Evolutionary conservation across 108 stramenopile genomes (phyloP).

Genomic region (Conticribra guillardii): DNA sequence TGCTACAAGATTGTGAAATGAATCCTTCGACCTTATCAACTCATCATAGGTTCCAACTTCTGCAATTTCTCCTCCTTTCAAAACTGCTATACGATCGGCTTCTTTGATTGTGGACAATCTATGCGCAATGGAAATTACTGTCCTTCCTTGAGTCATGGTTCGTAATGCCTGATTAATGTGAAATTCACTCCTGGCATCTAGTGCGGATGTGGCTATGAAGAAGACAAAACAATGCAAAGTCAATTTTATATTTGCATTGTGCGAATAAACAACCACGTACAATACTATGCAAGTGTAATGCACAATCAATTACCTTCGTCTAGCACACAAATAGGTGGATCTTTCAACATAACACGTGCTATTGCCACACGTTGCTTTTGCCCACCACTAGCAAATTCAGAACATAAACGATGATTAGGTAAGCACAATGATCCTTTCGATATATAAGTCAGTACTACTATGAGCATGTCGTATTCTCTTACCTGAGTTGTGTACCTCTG

Average conservation of each 20-base stretch:
- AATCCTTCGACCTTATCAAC: slow-evolving; percentile 35
- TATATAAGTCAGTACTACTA: no score
- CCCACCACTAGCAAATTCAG: slow-evolving; percentile 70
- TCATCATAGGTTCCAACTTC: slow-evolving; percentile 83
- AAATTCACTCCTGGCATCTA: slow-evolving; percentile 91
- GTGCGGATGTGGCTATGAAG: slow-evolving; percentile 79
- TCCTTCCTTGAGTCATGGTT: slow-evolving; percentile 67
- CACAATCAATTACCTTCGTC: slow-evolving; percentile 50
- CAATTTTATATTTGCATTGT: no score
- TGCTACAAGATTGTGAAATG: slow-evolving; percentile 38
- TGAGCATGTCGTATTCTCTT: neutral
- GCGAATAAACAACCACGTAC: no score
- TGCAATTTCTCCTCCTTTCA: slow-evolving; percentile 74
- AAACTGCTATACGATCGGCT: slow-evolving; percentile 86
- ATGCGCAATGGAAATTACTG: slow-evolving; percentile 90
- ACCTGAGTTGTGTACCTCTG: slow-evolving; percentile 83
- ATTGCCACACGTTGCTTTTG: slow-evolving; percentile 93
- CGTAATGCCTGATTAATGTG: slow-evolving; percentile 77
- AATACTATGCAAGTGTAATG: neutral
- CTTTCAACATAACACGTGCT: slow-evolving; percentile 80
- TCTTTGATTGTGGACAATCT: slow-evolving; percentile 84
- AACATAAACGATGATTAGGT: no score
- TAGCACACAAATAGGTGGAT: slow-evolving; percentile 79
- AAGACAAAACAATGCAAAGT: slow-evolving; percentile 15
- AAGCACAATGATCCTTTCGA: no score